These are phyloP conservation scores for Tricholoma matsutake DNA, from an alignment of 768 basidiomycete species.

Conservation along the genomic window DNA sequence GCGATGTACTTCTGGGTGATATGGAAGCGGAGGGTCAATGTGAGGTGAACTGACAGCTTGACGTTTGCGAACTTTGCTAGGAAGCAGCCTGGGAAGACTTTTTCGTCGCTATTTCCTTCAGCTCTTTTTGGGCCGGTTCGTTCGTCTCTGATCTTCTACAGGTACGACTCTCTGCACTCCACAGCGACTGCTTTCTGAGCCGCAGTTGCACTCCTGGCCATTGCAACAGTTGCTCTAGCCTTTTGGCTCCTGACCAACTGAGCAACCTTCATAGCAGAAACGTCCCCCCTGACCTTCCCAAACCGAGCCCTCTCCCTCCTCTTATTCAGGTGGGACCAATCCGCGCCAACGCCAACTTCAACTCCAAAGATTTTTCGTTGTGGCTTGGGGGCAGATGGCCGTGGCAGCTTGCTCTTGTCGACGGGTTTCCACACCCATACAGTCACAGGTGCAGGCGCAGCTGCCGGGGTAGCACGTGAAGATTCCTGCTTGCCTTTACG, in stretches of 20 bases:
- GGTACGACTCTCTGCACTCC: neutral
- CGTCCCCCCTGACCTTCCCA: constrained; percentile 42
- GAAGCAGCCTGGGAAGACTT: neutral
- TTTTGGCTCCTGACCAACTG: constrained; percentile 19
- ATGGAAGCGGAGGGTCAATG: too few relatives aligned
- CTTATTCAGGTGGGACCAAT: constrained; percentile 56
- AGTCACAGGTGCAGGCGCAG: constrained; percentile 22
- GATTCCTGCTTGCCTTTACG: constrained; percentile 17
- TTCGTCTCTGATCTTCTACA: neutral
- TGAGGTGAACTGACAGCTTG: neutral
- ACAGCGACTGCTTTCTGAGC: neutral
- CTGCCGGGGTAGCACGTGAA: constrained; percentile 12
- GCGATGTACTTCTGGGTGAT: too few relatives aligned
- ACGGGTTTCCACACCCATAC: constrained; percentile 41
- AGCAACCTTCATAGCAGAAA: constrained; percentile 33
- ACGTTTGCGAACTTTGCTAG: neutral
- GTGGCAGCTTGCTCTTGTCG: constrained; percentile 6
- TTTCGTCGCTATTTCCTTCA: neutral
- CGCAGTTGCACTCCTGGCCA: neutral
- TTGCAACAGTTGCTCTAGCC: neutral
- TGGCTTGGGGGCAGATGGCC: neutral
- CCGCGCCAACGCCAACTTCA: constrained; percentile 46
- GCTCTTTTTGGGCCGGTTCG: neutral
- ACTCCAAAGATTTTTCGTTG: constrained; percentile 22
- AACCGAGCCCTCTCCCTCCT: constrained; percentile 46